These are phyloP conservation scores for Trypanosomatidae sp. DNA, from an alignment of 208 protist species.

Conservation along the genomic window DNA sequence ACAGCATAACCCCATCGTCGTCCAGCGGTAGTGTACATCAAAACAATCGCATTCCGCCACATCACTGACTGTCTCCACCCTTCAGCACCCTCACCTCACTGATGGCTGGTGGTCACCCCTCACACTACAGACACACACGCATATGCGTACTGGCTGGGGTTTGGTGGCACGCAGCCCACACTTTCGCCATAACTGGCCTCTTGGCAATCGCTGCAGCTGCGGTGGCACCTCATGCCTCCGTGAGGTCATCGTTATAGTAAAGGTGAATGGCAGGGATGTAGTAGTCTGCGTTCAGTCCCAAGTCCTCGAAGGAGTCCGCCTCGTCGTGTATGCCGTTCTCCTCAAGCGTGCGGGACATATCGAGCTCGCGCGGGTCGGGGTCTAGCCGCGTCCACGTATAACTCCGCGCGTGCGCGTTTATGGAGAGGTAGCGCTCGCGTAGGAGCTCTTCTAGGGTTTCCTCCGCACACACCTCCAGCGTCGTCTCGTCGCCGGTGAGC, in stretches of 20 bases:
- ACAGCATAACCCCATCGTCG: not conserved
- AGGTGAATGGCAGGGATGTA: constrained; percentile 93
- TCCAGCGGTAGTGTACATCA: constrained; percentile 11
- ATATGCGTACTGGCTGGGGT: not conserved
- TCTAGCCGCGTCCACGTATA: constrained; percentile 94
- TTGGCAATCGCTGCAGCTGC: not conserved
- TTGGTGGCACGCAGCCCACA: not conserved
- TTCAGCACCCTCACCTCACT: not conserved
- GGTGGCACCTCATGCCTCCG: constrained; percentile 49
- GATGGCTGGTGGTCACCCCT: not conserved
- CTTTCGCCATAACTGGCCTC: not conserved
- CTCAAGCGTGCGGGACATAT: constrained; percentile 90
- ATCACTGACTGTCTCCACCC: too few species aligned
- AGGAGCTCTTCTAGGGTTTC: constrained; percentile 92
- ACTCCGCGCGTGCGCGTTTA: constrained; percentile 91
- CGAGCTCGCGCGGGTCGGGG: constrained; percentile 69
- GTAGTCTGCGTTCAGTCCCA: constrained; percentile 91
- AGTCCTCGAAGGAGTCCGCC: constrained; percentile 83
- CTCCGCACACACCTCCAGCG: constrained; percentile 92
- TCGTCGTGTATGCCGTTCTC: constrained; percentile 92
- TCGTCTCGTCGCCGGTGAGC: constrained; percentile 84
- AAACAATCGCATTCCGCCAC: constrained; percentile 4
- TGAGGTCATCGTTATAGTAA: constrained; percentile 95
- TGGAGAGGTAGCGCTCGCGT: constrained; percentile 78
- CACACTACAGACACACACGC: not conserved